Evolutionary conservation across 23 red algal species (phyloP).

Genomic region (Pyropia haitanensis): DNA sequence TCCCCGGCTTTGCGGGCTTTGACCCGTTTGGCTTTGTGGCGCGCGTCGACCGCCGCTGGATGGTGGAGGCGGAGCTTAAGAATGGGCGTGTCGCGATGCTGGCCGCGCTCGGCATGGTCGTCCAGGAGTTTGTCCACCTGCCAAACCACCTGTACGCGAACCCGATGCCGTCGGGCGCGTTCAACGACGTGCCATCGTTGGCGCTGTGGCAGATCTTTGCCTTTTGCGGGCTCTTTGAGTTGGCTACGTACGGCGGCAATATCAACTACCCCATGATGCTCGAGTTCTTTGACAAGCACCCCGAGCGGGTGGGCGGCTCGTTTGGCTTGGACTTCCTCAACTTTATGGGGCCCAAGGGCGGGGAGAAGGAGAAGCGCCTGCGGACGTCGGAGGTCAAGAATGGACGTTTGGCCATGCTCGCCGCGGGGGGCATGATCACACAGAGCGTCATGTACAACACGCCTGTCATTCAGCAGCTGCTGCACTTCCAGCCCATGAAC

Average conservation of each 20-base stretch:
- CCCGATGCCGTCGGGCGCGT: conserved; percentile 18
- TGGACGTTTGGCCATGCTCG: conserved; percentile 64
- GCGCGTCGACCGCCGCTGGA: conserved; percentile 60
- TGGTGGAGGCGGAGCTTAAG: conserved; percentile 51
- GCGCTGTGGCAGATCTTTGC: conserved; percentile 65
- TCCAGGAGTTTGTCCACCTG: conserved; percentile 86
- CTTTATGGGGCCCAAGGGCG: background rate
- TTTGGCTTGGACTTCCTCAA: conserved; percentile 53
- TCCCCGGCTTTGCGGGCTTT: conserved; percentile 45
- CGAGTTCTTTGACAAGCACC: conserved; percentile 42
- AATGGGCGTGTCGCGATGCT: conserved; percentile 80
- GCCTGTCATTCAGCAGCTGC: conserved; percentile 39
- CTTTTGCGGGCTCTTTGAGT: conserved; percentile 43
- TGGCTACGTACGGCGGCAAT: conserved; percentile 36
- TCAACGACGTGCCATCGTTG: conserved; percentile 6
- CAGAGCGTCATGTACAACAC: conserved; percentile 43
- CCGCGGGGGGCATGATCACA: conserved; percentile 44
- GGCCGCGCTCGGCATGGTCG: conserved; percentile 52
- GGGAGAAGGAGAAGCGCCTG: conserved; percentile 1
- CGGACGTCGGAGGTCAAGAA: conserved; percentile 53
- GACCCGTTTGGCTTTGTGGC: conserved; percentile 68
- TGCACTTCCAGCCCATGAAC: too few species aligned
- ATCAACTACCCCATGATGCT: conserved; percentile 14
- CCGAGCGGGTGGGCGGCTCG: conserved; percentile 36
- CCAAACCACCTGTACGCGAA: conserved; percentile 29